Evolutionary conservation across 2,329 filamentous ascomycete species (phyloP), one percentile per base, ranked within the genome.

Genomic region (Trichoderma brevicompactum): DNA sequence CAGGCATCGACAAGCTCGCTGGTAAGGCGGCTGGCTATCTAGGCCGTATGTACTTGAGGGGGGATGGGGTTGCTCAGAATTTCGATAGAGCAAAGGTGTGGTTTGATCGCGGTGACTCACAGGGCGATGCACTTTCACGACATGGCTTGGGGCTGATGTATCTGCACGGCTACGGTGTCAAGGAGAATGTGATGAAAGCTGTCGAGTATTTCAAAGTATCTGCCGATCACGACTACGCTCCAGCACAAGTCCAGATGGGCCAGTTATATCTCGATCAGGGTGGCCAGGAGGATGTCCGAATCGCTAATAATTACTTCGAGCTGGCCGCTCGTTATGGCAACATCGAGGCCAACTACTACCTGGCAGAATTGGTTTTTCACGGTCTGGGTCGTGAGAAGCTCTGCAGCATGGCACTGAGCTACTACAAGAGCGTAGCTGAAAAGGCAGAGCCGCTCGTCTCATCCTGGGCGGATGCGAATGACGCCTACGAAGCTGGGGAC

Each of bases 321-420:
- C 83, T 94, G 54, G 94, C 94, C 5, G 90, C 90, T 46, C 83
- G 92, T 28, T 92, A 92, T 74, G 89, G 89, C 13, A 91, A 93
- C 73, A 90, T 97, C 68, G 93, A 97, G 77, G 91, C 93, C 0
- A 92, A 92, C 74, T 97, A 97, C 78, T 96, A 96, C 75, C 86
- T 97, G 4, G 94, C 92, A 2, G 94, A 97, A 77, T 87, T 97
- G 81, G 89, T 89, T 28, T 87, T 94, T 70, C 86, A 92, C 68
- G 93, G 92, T 0, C 85, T 96, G 36, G 92, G 92, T 5, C 85
- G 91, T 41, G 92, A 96, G 69, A 88, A 89, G 70, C 89, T 90
- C 12, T 97, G 94, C 72, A 84, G 83, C 7, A 83, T 92, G 65
- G 92, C 94, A 1, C 84, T 92, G 48, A 85, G 85, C 12, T 96